These are phyloP conservation scores for Penicillium sp. DNA, from an alignment of 2,329 filamentous ascomycete genomes.

Conservation along the genomic window DNA sequence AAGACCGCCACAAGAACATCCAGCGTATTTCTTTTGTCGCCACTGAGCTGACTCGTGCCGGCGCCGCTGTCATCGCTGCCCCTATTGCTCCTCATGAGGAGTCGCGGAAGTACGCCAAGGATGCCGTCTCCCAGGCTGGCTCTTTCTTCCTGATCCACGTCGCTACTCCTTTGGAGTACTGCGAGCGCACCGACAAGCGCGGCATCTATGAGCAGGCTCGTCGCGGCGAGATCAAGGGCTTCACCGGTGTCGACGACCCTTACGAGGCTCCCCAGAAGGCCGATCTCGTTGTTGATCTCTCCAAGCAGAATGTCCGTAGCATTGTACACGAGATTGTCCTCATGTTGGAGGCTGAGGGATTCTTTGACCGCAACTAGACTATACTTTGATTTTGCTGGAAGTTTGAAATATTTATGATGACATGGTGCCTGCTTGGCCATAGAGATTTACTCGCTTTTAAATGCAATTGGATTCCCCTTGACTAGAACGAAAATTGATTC, in stretches of 20 bases:
- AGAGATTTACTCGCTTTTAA: slow-evolving; percentile 17
- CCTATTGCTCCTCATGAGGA: slow-evolving; percentile 90
- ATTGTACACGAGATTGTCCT: slow-evolving; percentile 97
- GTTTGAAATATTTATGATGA: background rate
- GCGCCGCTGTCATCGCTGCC: slow-evolving; percentile 89
- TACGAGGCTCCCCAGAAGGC: slow-evolving; percentile 81
- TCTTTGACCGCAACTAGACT: slow-evolving; percentile 60
- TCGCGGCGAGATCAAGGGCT: slow-evolving; percentile 88
- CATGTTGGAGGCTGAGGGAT: slow-evolving; percentile 79
- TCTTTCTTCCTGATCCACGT: slow-evolving; percentile 95
- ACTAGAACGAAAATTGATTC: slow-evolving; percentile 9
- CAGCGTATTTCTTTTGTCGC: slow-evolving; percentile 94
- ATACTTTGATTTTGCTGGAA: slow-evolving; percentile 6
- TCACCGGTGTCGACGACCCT: slow-evolving; percentile 96
- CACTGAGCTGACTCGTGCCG: slow-evolving; percentile 84
- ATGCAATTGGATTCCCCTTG: slow-evolving; percentile 24
- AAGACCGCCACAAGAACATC: slow-evolving; percentile 93
- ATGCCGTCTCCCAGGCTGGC: slow-evolving; percentile 75
- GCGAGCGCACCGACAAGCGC: slow-evolving; percentile 89
- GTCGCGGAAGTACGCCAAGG: slow-evolving; percentile 68
- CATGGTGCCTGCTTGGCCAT: slow-evolving; percentile 8
- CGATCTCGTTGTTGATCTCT: slow-evolving; percentile 75
- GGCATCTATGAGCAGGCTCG: slow-evolving; percentile 83
- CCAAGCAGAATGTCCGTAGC: slow-evolving; percentile 81
- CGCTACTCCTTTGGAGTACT: slow-evolving; percentile 82